These are phyloP conservation scores for Rhytidhysteron rufulum DNA, from an alignment of 2,329 filamentous ascomycete species.

Conservation along the genomic window DNA sequence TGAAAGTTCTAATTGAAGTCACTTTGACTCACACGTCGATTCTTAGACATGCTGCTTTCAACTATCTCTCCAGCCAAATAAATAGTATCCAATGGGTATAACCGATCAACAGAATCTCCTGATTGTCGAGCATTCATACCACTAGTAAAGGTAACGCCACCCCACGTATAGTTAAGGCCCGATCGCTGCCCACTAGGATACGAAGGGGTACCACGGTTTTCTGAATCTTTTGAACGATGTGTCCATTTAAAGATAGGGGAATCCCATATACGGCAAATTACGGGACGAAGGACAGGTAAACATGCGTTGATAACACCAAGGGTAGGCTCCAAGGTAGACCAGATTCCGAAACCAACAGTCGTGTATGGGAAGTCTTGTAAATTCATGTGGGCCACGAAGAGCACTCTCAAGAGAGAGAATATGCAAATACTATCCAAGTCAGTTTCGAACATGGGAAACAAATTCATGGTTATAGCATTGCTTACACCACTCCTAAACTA, in stretches of 20 bases:
- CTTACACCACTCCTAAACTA: constrained; percentile 33
- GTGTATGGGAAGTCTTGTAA: constrained; percentile 6
- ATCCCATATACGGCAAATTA: not conserved
- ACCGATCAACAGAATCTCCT: not conserved
- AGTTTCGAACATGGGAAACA: not conserved
- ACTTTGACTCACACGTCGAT: too few species aligned
- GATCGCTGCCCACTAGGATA: too few species aligned
- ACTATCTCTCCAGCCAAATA: not conserved
- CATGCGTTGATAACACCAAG: constrained; percentile 6
- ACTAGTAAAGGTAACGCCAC: not conserved
- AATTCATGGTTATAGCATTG: not conserved
- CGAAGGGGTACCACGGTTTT: not conserved
- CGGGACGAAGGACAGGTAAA: constrained; percentile 1
- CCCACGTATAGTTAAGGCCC: too few species aligned
- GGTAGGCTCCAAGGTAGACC: constrained; percentile 6
- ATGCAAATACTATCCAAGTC: constrained; percentile 7
- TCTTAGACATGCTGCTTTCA: too few species aligned
- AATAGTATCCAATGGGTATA: not conserved
- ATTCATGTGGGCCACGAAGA: constrained; percentile 2
- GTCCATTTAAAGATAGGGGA: not conserved
- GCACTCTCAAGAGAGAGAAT: constrained; percentile 6
- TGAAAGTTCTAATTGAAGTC: too few species aligned
- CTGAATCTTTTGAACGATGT: not conserved
- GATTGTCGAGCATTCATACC: not conserved
- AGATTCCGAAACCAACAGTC: constrained; percentile 1